Evolutionary conservation across 2,329 filamentous ascomycete genomes (phyloP).

Genomic region (Aureobasidium sp.): DNA sequence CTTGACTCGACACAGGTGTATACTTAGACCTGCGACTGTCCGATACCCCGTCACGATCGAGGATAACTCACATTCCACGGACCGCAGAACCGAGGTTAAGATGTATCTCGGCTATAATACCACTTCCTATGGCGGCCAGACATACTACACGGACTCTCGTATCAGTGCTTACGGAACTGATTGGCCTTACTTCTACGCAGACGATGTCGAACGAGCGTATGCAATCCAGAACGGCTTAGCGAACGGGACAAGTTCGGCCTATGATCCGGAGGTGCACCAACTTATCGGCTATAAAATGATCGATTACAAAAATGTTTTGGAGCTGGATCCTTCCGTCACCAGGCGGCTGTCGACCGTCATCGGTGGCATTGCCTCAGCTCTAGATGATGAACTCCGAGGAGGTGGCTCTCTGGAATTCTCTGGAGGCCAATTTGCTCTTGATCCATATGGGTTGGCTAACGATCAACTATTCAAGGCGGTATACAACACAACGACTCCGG

Average conservation of each 20-base stretch:
- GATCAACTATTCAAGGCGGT: background rate
- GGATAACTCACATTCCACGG: background rate
- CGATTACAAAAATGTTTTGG: slow-evolving; percentile 23
- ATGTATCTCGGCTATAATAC: slow-evolving; percentile 6
- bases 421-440: background rate
- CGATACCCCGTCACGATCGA: slow-evolving; percentile 26
- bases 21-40: slow-evolving; percentile 28
- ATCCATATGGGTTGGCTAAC: background rate
- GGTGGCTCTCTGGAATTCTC: no score
- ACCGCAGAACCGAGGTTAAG: background rate
- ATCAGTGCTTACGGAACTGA: no score
- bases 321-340: background rate
- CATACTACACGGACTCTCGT: background rate
- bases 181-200: no score
- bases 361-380: background rate
- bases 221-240: no score
- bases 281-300: slow-evolving; percentile 24
- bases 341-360: background rate
- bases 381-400: background rate
- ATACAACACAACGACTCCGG: background rate
- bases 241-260: no score
- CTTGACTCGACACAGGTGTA: slow-evolving; percentile 25
- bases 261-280: slow-evolving; percentile 23
- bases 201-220: no score
- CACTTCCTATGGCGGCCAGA: background rate